Base-by-base conservation (phyloP, 2,329 filamentous ascomycete genomes). In the Claviceps lovelessii region DNA sequence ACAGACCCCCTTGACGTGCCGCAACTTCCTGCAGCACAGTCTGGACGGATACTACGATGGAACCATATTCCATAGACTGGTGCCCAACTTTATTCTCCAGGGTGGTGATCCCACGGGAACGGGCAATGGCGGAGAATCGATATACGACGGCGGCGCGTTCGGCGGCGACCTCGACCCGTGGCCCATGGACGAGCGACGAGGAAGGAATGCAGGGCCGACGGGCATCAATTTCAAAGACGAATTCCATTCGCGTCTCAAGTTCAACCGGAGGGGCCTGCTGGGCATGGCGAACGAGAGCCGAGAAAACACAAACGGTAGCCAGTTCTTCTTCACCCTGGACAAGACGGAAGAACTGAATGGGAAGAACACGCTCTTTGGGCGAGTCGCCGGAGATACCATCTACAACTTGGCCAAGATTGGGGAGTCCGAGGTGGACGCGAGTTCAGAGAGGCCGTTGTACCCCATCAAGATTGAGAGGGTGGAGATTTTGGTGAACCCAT, bases 351-450 rank as follows among this genome's bases (percentile, higher is more conserved):
- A 97, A 73, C 69, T 98, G 64, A 88, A 86, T 61, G 86, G 85
- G 52, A 88, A 88, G 71, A 96, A 96, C 68, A 97, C 93, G 0
- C 73, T 97, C 68, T 97, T 98, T 73, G 93, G 93, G 19, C 78
- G 93, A 55, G 80, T 98, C 48, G 89, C 87, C 41, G 93, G 91
- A 33, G 89, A 97, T 60, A 96, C 91, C 17, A 93, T 98, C 54
- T 98, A 94, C 72, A 97, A 96, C 68, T 69, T 98, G 64, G 84
- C 90, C 65, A 94, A 90, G 70, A 95, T 97, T 76, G 90, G 86
- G 23, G 90, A 97, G 66, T 81, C 81, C 0, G 93, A 97, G 65
- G 73, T 94, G 19, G 80, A 85, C 31, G 84, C 88, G 54, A 85
- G 83, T 17, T 84, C 80, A 7, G 91, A 97, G 59, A 78, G 89